Evolutionary conservation across 2,329 filamentous ascomycete genomes (phyloP), one percentile per base, ranked within the genome.

Genomic region (Pseudogymnoascus sp.): DNA sequence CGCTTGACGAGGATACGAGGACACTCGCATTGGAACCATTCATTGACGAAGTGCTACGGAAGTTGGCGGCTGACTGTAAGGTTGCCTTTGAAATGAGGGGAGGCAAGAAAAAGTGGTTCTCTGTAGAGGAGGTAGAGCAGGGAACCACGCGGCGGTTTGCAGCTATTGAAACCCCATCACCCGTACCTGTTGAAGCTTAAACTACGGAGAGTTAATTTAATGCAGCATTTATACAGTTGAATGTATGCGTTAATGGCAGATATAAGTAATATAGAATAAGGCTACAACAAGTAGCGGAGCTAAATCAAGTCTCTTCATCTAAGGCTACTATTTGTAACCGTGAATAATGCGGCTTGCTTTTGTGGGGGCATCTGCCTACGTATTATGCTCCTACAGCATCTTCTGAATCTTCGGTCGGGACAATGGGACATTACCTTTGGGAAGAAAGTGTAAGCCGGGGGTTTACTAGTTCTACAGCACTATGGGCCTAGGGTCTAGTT

Each of bases 31-130:
- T 87, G 60, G 77, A 87, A 61, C 77, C 79, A 37, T 90, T 90
- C 2, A 76, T 95, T 5, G 63, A 84, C 61, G 86, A 90, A 75
- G 88, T 96, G 59, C 71, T 96, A 65, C 74, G 77, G 60, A 96
- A 96, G 76, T 74, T 96, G 63, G 76, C 82, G 70, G 74, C 72
- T 9, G 92, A 96, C 65, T 88, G 85, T 2, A 86, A 77, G 68
- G 86, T 86, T 19, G 57, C 35, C 3, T 58, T 26, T n/a, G 57
- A 58, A 30, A 39, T 45, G 13, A 58, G 39, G 13, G 7, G 19
- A 30, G 57, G 57, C 7, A 41, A 39, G 18, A 58, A 33, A 9
- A 58, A 58, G 39, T 58, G 57, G 57, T 58, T 52, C 30, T 58
- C 55, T 12, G 13, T 58, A 6, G 35, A 23, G 3, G 45, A 18